phyloP scores from a whole-genome alignment of 176 grass and related monocot species.

The Cenchrus americanus region DNA sequence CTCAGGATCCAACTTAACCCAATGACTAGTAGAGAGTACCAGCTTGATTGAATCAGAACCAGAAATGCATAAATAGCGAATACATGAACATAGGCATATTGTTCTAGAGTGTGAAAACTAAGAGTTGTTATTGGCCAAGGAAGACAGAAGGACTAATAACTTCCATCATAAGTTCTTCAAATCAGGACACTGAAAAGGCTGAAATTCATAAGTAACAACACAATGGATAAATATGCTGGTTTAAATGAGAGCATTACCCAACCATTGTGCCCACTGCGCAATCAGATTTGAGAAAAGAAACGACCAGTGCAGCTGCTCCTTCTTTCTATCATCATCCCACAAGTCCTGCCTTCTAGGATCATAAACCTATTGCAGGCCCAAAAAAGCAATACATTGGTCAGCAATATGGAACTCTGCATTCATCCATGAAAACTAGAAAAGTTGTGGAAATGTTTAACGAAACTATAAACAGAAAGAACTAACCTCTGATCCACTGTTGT shows the following conservation, averaged over 20 bases:
- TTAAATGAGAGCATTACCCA: slow-evolving; percentile 63
- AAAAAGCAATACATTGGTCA: neutral
- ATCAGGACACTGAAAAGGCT: neutral
- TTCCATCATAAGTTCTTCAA: slow-evolving; percentile 2
- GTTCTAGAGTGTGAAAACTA: neutral
- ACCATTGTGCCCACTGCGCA: slow-evolving; percentile 89
- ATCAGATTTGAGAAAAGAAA: slow-evolving; percentile 87
- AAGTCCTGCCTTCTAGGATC: slow-evolving; percentile 56
- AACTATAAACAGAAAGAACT: neutral
- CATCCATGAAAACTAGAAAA: neutral
- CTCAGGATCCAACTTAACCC: neutral
- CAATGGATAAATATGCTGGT: neutral
- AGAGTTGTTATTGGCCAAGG: neutral
- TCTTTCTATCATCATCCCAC: slow-evolving; percentile 74
- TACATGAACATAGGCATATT: slow-evolving; percentile 20
- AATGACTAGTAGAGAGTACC: neutral
- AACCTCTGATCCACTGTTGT: slow-evolving; percentile 43
- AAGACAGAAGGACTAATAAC: neutral
- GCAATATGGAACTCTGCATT: slow-evolving; percentile 9
- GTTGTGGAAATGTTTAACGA: neutral
- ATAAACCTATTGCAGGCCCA: slow-evolving; percentile 50
- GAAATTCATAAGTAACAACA: neutral
- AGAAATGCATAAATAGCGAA: neutral
- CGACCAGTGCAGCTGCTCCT: slow-evolving; percentile 86
- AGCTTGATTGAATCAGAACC: neutral